phyloP scores from a whole-genome alignment of 306 rosid species.

The Abrus precatorius region DNA sequence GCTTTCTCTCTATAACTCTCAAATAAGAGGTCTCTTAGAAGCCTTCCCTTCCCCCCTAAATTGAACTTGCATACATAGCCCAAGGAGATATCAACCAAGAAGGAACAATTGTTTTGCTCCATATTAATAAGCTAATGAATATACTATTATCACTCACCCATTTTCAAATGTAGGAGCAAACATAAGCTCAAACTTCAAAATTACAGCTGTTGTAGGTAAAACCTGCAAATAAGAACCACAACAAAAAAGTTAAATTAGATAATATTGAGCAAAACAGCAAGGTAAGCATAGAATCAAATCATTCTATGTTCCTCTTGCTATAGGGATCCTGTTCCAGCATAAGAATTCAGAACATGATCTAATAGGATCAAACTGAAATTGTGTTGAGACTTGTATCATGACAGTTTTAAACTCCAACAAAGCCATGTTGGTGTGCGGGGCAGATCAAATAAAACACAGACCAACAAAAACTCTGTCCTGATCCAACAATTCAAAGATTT shows the following conservation, averaged over 20 bases:
- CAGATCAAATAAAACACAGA: neutral
- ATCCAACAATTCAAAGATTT: neutral
- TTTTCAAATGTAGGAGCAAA: conserved; percentile 72
- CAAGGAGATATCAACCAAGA: conserved; percentile 28
- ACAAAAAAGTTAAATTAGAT: neutral
- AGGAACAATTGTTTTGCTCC: conserved; percentile 25
- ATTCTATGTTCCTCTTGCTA: neutral
- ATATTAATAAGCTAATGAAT: conserved; percentile 10
- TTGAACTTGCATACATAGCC: too few relatives aligned
- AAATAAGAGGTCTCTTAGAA: too few relatives aligned
- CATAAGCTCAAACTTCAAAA: conserved; percentile 90
- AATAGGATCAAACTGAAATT: neutral
- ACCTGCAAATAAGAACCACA: conserved; percentile 61
- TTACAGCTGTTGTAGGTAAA: conserved; percentile 66
- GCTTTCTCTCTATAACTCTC: too few relatives aligned
- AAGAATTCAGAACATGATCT: conserved; percentile 23
- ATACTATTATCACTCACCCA: conserved; percentile 59
- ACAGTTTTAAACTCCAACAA: neutral
- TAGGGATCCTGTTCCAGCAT: neutral
- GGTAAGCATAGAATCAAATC: neutral
- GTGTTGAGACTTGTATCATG: conserved; percentile 5
- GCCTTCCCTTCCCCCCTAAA: too few relatives aligned
- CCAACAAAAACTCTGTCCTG: neutral
- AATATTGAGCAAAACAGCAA: conserved; percentile 7
- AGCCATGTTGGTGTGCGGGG: neutral